Percentiles rank a stretch among this genome's conserved stretches.
These are phyloP conservation scores for Polytrichum formosum DNA, from an alignment of 225 moss, liverwort and hornwort species.

Conservation along the genomic window DNA sequence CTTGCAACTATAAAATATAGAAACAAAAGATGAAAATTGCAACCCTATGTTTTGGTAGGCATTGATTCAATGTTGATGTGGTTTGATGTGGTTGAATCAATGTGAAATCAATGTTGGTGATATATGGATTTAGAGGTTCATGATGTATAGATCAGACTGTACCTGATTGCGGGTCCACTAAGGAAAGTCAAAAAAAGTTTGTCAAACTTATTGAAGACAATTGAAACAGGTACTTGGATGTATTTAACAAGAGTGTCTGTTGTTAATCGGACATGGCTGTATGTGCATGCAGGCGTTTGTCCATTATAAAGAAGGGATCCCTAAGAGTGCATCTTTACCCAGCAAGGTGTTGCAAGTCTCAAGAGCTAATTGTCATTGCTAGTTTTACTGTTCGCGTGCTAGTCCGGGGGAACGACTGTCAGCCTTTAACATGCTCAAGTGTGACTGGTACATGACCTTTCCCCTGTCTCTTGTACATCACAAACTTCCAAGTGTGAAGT, in stretches of 20 bases:
- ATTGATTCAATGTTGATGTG: too few species aligned
- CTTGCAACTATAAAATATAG: too few species aligned
- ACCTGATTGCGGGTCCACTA: too few species aligned
- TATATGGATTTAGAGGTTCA: too few species aligned
- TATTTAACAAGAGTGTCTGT: background rate
- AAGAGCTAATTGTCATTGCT: constrained; percentile 47
- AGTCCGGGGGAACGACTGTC: constrained; percentile 32
- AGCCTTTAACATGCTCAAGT: constrained; percentile 34
- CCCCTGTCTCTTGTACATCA: constrained; percentile 4
- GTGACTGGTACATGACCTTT: constrained; percentile 24
- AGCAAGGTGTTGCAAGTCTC: constrained; percentile 14
- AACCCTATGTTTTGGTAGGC: too few species aligned
- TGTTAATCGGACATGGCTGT: background rate
- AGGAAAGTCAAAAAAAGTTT: too few species aligned
- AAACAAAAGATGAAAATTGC: too few species aligned
- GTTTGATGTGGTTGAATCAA: too few species aligned
- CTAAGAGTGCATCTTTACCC: constrained; percentile 34
- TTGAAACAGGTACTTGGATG: too few species aligned
- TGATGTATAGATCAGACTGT: too few species aligned
- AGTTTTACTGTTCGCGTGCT: constrained; percentile 42
- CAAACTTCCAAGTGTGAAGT: background rate
- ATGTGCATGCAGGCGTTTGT: constrained; percentile 33
- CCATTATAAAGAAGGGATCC: constrained; percentile 33
- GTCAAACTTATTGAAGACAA: too few species aligned
- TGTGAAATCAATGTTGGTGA: too few species aligned